Evolutionary conservation across 140 eudicot genomes (phyloP), one percentile per base, ranked within the genome.

Genomic region (Ambrosia hybrid): DNA sequence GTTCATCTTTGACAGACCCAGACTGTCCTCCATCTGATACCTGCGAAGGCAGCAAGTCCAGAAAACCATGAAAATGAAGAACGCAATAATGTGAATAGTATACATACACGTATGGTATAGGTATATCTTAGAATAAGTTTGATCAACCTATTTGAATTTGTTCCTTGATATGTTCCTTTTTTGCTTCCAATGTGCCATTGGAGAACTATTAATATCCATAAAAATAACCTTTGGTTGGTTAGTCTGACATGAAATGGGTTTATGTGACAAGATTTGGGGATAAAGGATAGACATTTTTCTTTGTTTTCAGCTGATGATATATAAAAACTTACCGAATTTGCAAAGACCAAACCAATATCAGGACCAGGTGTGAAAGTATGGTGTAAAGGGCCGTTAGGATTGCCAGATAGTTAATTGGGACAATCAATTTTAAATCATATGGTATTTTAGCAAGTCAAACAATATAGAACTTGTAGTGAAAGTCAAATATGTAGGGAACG

Each of bases 1-100:
- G 78, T 74, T 75, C 89, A n/a, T 82, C 87, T 61, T 80, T 81
- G 8, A 59, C 83, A 9, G 51, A 59, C 14, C 21, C 82, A 14
- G 37, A 67, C 17, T 17, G 12, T 51, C 53, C 68, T 13, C 46
- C 82, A 5, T 58, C 76, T 15, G 45, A 67, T 26, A 58, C 63
- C 57, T 49, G 83, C 34, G 79, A 77, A 21, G 60, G 57, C 36
- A 75, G 74, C 51, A 33, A 57, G 14, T 37, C 15, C 36, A 70
- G 46, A 51, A 39, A 48, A 66, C 48, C 34, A 12, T n/a, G 11
- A 55, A 76, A 43, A 45, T 21, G 73, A 65, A 39, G 73, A 73
- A 67, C 59, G 9, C 71, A 73, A 67, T 30, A 15, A 73, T 73
- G 45, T 73, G 75, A 57, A 65, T 73, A 67, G 9, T 30, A 37